Percentiles rank a stretch among this genome's conserved stretches.
These are phyloP conservation scores for Coniochaeta prunicola DNA, from an alignment of 2,329 filamentous ascomycete genomes.

Conservation along the genomic window DNA sequence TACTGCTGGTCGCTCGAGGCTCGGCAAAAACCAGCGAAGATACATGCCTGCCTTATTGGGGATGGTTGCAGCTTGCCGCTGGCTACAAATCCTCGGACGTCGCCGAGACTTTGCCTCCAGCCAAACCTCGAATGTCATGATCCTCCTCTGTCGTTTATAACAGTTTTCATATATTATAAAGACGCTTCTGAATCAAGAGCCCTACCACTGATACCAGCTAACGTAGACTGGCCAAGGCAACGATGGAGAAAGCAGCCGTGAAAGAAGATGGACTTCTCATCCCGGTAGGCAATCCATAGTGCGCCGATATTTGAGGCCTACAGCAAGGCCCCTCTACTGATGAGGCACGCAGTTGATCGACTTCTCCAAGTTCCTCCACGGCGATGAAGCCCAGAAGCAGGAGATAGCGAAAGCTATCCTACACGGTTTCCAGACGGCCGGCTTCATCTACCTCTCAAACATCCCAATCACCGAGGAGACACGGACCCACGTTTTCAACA, in stretches of 20 bases:
- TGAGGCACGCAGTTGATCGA: slow-evolving; percentile 57
- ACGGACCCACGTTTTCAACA: slow-evolving; percentile 55
- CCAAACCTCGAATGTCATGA: neutral
- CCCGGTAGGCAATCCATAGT: slow-evolving; percentile 10
- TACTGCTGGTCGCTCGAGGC: neutral
- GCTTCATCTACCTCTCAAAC: slow-evolving; percentile 84
- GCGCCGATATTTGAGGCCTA: slow-evolving; percentile 4
- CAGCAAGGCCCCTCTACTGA: neutral
- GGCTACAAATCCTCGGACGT: neutral
- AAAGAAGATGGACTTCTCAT: slow-evolving; percentile 21
- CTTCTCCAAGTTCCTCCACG: slow-evolving; percentile 65
- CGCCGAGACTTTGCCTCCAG: neutral
- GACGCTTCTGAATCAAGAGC: neutral
- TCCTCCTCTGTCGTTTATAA: neutral
- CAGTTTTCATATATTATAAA: neutral
- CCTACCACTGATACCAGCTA: neutral
- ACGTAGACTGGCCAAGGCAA: slow-evolving; percentile 2
- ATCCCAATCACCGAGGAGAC: slow-evolving; percentile 59
- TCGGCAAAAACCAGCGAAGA: neutral
- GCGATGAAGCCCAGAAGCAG: slow-evolving; percentile 51
- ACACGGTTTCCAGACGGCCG: slow-evolving; percentile 73
- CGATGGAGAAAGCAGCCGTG: slow-evolving; percentile 25
- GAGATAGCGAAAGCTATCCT: slow-evolving; percentile 66
- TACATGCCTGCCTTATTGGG: neutral
- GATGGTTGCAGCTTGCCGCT: neutral